Conservation (phyloP, 2,329 filamentous ascomycete genomes). For the Colletotrichum magnum region DNA sequence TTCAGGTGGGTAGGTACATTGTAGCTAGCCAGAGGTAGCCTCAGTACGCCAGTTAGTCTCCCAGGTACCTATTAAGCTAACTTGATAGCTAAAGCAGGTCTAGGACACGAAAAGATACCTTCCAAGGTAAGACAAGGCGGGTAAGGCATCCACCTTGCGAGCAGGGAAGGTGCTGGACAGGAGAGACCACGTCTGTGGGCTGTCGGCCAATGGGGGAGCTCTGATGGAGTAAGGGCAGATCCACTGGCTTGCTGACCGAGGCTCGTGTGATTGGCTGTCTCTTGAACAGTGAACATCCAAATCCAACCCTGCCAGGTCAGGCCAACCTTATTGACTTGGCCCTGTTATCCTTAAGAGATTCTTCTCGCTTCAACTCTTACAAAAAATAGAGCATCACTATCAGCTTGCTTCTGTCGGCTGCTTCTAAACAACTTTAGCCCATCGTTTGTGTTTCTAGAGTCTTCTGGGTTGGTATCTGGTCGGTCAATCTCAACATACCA, state of each 20-base stretch:
- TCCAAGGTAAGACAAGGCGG: no score
- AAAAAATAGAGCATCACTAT: no score
- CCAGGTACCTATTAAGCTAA: no score
- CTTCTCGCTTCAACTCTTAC: no score
- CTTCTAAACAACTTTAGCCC: not conserved
- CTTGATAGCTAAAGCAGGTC: no score
- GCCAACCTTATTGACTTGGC: slow-evolving; percentile 16
- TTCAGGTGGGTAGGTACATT: not conserved
- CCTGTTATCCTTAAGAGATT: not conserved
- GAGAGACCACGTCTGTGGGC: slow-evolving; percentile 1
- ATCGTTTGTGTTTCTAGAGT: not conserved
- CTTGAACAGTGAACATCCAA: not conserved
- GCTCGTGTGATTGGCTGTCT: slow-evolving; percentile 18
- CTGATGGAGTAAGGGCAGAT: not conserved
- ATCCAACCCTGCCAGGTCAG: slow-evolving; percentile 2
- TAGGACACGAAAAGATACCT: no score
- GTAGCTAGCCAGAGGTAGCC: no score
- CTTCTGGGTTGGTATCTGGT: not conserved
- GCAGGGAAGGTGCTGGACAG: slow-evolving; percentile 30
- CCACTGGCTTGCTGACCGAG: slow-evolving; percentile 20
- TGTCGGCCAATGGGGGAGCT: slow-evolving; percentile 32
- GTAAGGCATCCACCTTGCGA: no score
- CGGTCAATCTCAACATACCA: not conserved
- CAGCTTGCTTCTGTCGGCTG: no score
- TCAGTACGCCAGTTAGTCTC: no score